Base-by-base conservation (phyloP, 441 rosid genomes). In the Gossypium gossypioides region DNA sequence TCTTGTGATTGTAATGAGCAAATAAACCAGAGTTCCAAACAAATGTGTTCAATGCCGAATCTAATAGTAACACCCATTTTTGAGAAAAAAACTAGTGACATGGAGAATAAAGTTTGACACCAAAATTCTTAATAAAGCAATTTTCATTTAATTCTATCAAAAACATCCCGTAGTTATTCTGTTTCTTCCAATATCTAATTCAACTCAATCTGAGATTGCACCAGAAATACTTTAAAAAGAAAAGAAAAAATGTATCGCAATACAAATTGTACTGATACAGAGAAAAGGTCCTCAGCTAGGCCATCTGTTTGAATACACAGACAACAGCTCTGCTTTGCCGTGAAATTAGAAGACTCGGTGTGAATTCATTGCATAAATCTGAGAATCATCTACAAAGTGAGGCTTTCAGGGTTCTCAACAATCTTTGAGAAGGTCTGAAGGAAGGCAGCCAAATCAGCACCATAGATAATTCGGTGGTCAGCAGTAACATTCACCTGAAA, bases 401-500 rank as follows among this genome's bases (percentile, higher is more conserved):
- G 83, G 81, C 85, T 82, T 60, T 90, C 96, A 29, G 98, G 96
- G 78, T 88, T 87, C 84, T 87, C 90, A 50, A 95, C 67, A 59
- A 95, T 91, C 90, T 89, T 91, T 62, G 98, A 86, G 70, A 92
- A 91, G n/a, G 97, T 91, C 80, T 86, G 89, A 55, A 95, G 92
- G 83, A 91, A 92, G 55, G 95, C 88, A 7, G 99, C 98, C 84
- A 92, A 84, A 85, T 92, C 95, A 70, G 99, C 98, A 52, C 99
- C 98, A 51, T 92, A 91, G 4, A 91, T 68, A 32, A 92, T 89
- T 25, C 93, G 86, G 84, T 92, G 97, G 84, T 95, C 98, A 8
- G 97, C 97, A n/a, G 99, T 92, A 74, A 92, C 98, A 76, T 95
- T 95, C 82, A 95, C 97, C 98, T 95, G 90, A 68, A 75, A 69